Conservation (phyloP, 495 filamentous ascomycete species). For the Neurospora tetrasperma region DNA sequence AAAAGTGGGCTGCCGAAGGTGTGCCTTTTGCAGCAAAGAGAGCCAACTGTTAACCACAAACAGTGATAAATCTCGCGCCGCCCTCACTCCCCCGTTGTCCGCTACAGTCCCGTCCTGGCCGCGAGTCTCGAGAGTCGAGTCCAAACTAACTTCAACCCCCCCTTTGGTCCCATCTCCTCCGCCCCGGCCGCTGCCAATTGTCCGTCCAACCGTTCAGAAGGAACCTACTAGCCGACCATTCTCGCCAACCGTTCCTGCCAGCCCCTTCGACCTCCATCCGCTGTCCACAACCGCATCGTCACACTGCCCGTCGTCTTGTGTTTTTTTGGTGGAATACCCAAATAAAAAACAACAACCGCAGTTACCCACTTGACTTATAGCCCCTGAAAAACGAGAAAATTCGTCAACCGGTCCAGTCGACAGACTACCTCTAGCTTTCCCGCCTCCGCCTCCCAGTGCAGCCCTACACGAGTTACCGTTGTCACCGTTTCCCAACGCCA, state of each 20-base stretch:
- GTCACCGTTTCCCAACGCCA: slow-evolving; percentile 1
- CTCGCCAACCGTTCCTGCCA: background rate
- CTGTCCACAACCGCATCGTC: background rate
- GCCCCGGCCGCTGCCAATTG: background rate
- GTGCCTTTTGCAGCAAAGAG: background rate
- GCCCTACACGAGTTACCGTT: background rate
- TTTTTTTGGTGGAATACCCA: background rate
- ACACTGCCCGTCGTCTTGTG: background rate
- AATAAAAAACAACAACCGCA: background rate
- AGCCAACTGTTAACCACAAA: background rate
- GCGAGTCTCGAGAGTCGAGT: background rate
- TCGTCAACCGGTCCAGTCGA: background rate
- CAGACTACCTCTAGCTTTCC: background rate
- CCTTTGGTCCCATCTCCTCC: slow-evolving; percentile 1
- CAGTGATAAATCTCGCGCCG: background rate
- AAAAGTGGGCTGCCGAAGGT: background rate
- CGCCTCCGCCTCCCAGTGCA: background rate
- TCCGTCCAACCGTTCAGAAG: background rate
- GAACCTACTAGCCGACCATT: background rate
- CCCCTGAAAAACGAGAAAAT: background rate
- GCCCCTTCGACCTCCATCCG: background rate
- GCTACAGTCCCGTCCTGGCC: background rate
- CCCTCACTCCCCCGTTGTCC: background rate
- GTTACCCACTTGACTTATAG: background rate
- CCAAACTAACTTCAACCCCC: background rate